phyloP scores from a whole-genome alignment of 2,329 filamentous ascomycete genomes.

The Helotiales sp. region DNA sequence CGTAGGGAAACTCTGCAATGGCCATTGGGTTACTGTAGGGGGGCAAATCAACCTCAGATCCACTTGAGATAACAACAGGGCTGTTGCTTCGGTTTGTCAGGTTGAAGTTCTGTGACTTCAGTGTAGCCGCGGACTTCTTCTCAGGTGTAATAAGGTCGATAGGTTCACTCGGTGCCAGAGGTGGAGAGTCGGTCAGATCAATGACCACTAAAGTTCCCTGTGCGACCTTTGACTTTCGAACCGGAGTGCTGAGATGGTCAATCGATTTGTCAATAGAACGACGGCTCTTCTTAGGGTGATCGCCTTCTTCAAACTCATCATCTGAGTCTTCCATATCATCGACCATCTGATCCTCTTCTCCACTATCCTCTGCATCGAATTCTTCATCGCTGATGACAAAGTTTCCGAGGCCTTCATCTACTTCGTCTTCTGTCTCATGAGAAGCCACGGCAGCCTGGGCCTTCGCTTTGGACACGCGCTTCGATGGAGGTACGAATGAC shows the following conservation, averaged over 20 bases:
- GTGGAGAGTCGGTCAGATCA: constrained; percentile 30
- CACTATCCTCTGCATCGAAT: constrained; percentile 16
- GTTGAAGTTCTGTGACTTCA: not conserved
- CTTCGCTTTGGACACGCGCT: constrained; percentile 15
- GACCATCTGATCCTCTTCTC: constrained; percentile 20
- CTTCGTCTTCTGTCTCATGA: constrained; percentile 36
- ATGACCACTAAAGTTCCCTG: constrained; percentile 21
- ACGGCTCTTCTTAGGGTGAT: not conserved
- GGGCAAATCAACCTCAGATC: constrained; percentile 21
- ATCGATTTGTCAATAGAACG: not conserved
- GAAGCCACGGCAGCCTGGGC: constrained; percentile 3
- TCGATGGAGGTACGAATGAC: constrained; percentile 14
- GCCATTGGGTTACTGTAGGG: constrained; percentile 30
- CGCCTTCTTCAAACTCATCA: constrained; percentile 19
- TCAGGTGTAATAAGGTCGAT: constrained; percentile 4
- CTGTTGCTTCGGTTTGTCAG: not conserved
- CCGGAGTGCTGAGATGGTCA: not conserved
- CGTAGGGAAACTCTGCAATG: constrained; percentile 33
- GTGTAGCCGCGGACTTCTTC: not conserved
- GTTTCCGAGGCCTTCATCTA: constrained; percentile 51
- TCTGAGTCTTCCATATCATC: constrained; percentile 11
- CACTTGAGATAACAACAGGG: not conserved
- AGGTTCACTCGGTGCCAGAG: not conserved
- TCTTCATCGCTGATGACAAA: constrained; percentile 54
- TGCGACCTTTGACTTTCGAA: not conserved